Evolutionary conservation across 495 filamentous ascomycete species (phyloP).

Genomic region (Hypoxylon fragiforme): DNA sequence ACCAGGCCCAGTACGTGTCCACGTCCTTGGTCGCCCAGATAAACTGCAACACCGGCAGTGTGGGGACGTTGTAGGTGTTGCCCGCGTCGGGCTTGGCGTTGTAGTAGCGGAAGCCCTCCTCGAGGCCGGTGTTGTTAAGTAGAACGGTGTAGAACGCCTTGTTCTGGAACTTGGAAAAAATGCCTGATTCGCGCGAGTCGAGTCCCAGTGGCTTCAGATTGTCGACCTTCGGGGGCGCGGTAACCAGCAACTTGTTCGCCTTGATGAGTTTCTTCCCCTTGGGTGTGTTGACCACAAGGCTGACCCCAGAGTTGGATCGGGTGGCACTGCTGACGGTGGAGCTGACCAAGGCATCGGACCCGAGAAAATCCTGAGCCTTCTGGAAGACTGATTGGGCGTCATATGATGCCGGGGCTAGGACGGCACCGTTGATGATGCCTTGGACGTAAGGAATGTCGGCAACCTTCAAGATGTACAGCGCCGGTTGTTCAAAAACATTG

Average conservation of each 20-base stretch:
- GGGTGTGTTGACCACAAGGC: slow-evolving; percentile 19
- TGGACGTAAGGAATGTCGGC: slow-evolving; percentile 20
- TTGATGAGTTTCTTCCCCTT: slow-evolving; percentile 38
- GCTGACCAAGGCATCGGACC: slow-evolving; percentile 37
- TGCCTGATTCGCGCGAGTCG: slow-evolving; percentile 35
- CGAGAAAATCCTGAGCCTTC: slow-evolving; percentile 42
- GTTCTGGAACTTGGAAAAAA: slow-evolving; percentile 40
- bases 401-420: slow-evolving; percentile 15
- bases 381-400: slow-evolving; percentile 50
- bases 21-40: no score
- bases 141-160: slow-evolving; percentile 25
- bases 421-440: slow-evolving; percentile 11
- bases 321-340: slow-evolving; percentile 14
- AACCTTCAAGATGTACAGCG: slow-evolving; percentile 31
- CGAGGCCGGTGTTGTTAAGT: no score
- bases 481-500: slow-evolving; percentile 39
- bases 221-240: slow-evolving; percentile 45
- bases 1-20: no score
- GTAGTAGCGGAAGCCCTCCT: no score
- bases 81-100: no score
- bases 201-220: slow-evolving; percentile 42
- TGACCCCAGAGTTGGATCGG: slow-evolving; percentile 19
- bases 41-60: no score
- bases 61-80: no score
- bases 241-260: slow-evolving; percentile 53